Evolutionary conservation across 1,284 basidiomycete species (phyloP).

Genomic region (Peniophora sp.): DNA sequence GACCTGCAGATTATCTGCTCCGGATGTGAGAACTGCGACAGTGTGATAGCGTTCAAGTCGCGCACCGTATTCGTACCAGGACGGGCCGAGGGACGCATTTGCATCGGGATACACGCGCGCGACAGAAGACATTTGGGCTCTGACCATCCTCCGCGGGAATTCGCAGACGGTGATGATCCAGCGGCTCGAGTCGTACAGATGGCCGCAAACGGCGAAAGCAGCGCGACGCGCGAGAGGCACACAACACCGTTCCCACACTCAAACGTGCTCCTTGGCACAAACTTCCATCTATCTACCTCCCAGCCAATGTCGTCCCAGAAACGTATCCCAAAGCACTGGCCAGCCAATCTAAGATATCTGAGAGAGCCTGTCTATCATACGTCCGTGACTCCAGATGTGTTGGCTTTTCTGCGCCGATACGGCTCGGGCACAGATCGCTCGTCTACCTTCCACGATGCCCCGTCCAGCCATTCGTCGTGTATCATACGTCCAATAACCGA

Average conservation of each 20-base stretch:
- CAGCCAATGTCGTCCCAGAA: not conserved
- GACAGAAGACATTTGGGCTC: slow-evolving; percentile 61
- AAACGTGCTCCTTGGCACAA: not conserved
- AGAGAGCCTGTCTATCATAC: slow-evolving; percentile 7
- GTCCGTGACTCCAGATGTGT: slow-evolving; percentile 25
- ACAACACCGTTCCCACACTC: too few species aligned
- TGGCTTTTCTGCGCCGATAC: slow-evolving; percentile 19
- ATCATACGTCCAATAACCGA: slow-evolving; percentile 38
- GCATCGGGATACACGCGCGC: slow-evolving; percentile 72
- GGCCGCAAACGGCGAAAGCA: not conserved
- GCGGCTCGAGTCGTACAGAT: not conserved
- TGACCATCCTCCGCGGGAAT: slow-evolving; percentile 42
- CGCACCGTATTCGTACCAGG: slow-evolving; percentile 78
- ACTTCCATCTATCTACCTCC: not conserved
- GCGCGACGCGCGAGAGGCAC: not conserved
- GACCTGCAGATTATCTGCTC: slow-evolving; percentile 81
- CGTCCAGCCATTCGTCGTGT: not conserved
- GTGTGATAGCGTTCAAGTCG: slow-evolving; percentile 13
- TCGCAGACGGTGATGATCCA: not conserved
- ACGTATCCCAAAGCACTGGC: slow-evolving; percentile 10
- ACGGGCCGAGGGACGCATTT: slow-evolving; percentile 62
- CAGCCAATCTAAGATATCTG: slow-evolving; percentile 8
- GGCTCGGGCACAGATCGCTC: not conserved
- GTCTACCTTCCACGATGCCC: too few species aligned
- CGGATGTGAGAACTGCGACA: slow-evolving; percentile 15